phyloP scores from a whole-genome alignment of 1,284 basidiomycete species.

The Schizopora paradoxa region DNA sequence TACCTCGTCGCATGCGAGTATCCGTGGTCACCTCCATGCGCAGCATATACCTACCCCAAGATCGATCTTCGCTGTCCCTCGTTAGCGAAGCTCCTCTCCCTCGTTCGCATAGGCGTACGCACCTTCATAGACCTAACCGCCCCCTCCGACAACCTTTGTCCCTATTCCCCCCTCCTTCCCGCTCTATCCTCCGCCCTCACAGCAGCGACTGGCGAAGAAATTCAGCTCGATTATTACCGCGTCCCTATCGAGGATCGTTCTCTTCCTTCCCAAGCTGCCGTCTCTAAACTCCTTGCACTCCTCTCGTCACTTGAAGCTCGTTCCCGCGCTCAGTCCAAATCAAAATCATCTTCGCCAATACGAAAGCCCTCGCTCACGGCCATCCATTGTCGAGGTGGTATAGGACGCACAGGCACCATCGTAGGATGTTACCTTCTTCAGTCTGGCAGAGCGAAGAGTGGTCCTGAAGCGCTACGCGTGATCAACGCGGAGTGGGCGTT shows the following conservation, averaged over 20 bases:
- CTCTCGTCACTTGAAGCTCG: too few species aligned
- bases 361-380: too few species aligned
- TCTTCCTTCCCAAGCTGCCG: too few species aligned
- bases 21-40: conserved; percentile 67
- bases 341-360: too few species aligned
- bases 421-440: conserved; percentile 75
- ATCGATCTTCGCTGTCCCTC: too few species aligned
- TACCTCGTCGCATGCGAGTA: conserved; percentile 72
- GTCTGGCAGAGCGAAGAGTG: conserved; percentile 52
- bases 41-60: too few species aligned
- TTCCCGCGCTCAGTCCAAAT: too few species aligned
- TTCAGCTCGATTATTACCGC: conserved; percentile 69
- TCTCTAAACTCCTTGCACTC: too few species aligned
- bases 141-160: conserved; percentile 58
- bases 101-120: conserved; percentile 63
- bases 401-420: conserved; percentile 69
- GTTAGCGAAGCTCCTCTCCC: conserved; percentile 56
- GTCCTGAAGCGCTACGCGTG: conserved; percentile 54
- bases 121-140: conserved; percentile 79
- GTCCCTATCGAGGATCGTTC: conserved; percentile 71
- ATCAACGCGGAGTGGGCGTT: conserved; percentile 65
- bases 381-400: conserved; percentile 73
- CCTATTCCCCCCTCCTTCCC: conserved; percentile 54
- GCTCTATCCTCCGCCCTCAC: conserved; percentile 51
- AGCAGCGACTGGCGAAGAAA: conserved; percentile 28